Conservation (phyloP, 2,329 filamentous ascomycete genomes). For the Xylogone sp. region DNA sequence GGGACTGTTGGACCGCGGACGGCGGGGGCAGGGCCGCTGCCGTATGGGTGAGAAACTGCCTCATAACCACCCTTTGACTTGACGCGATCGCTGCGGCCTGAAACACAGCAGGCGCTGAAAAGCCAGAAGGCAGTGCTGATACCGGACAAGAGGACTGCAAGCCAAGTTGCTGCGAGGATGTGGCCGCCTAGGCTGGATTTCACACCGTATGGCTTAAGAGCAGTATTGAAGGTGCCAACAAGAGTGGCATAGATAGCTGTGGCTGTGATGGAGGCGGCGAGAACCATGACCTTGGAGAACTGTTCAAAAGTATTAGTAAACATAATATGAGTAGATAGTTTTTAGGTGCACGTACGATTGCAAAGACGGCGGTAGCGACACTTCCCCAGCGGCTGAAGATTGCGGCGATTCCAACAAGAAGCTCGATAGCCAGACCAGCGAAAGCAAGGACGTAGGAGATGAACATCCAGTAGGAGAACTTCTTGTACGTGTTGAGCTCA, state of each 20-base stretch:
- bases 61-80: constrained; percentile 8
- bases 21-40: background rate
- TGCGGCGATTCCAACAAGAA: constrained; percentile 1
- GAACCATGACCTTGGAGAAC: background rate
- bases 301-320: background rate
- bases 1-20: background rate
- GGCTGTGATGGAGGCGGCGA: constrained; percentile 52
- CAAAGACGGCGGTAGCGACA: constrained; percentile 52
- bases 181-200: constrained; percentile 35
- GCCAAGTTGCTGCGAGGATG: constrained; percentile 65
- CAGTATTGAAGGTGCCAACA: constrained; percentile 60
- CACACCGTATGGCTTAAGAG: constrained; percentile 68
- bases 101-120: constrained; percentile 83
- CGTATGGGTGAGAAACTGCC: too few species aligned
- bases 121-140: constrained; percentile 82
- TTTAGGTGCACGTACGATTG: constrained; percentile 27
- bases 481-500: constrained; percentile 53
- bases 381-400: constrained; percentile 52
- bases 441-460: constrained; percentile 55
- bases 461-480: constrained; percentile 38
- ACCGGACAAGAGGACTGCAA: constrained; percentile 70
- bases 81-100: constrained; percentile 1
- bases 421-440: constrained; percentile 48
- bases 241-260: constrained; percentile 64
- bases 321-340: too few species aligned